These are phyloP conservation scores for Amphichorda felina DNA, from an alignment of 2,329 filamentous ascomycete species.

Conservation along the genomic window DNA sequence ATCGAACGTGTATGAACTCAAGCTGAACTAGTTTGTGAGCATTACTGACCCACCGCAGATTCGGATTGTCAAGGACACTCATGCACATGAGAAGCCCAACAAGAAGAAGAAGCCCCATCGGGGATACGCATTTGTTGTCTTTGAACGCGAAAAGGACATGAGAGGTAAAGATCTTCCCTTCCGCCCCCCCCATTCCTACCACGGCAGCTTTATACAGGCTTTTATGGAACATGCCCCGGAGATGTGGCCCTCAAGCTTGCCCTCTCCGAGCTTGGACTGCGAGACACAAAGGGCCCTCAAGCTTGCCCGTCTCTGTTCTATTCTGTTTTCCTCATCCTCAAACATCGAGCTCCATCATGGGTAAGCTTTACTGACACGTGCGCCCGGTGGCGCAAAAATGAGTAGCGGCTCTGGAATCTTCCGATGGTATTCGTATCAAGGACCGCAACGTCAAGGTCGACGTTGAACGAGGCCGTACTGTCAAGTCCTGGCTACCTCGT, in stretches of 20 bases:
- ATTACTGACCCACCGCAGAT: conserved; percentile 44
- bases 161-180: conserved; percentile 60
- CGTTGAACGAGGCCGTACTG: conserved; percentile 89
- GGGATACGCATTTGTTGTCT: conserved; percentile 95
- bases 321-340: conserved; percentile 9
- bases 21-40: too few relatives aligned
- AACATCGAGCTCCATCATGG: conserved; percentile 18
- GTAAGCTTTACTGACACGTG: conserved; percentile 60
- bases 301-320: conserved; percentile 37
- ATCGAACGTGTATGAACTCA: conserved; percentile 67
- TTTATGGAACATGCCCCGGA: conserved; percentile 15
- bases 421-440: conserved; percentile 85
- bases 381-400: conserved; percentile 42
- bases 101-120: conserved; percentile 74
- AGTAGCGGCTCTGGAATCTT: conserved; percentile 78
- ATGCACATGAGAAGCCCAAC: conserved; percentile 54
- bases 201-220: conserved; percentile 4
- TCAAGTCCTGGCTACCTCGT: conserved; percentile 85
- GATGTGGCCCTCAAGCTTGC: conserved; percentile 30
- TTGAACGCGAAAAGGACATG: conserved; percentile 96
- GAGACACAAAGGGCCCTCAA: conserved; percentile 42
- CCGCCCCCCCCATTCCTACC: conserved; percentile 15
- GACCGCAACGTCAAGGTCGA: conserved; percentile 86
- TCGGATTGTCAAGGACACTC: conserved; percentile 71
- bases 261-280: conserved; percentile 25